Evolutionary conservation across 2,329 filamentous ascomycete genomes (phyloP).

Genomic region (Tolypocladium guangdongense): DNA sequence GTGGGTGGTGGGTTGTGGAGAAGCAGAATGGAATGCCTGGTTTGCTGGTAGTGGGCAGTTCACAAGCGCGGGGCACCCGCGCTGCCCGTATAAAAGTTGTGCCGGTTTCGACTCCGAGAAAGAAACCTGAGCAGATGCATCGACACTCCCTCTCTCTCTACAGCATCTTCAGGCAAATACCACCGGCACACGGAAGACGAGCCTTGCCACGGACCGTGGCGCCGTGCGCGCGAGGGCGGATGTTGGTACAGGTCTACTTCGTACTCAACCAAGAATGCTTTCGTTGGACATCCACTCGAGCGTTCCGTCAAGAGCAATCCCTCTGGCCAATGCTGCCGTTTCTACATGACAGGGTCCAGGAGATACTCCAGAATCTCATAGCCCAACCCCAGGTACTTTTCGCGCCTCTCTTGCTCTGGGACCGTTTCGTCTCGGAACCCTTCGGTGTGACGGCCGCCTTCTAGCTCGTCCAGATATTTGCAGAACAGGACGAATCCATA

Average conservation of each 20-base stretch:
- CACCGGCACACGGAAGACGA: background rate
- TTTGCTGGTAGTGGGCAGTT: background rate
- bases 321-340: background rate
- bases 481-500: constrained; percentile 29
- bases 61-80: background rate
- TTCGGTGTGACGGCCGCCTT: constrained; percentile 30
- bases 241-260: no score
- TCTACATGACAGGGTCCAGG: constrained; percentile 36
- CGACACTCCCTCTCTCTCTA: background rate
- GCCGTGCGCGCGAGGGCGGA: background rate
- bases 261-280: background rate
- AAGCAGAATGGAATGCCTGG: background rate
- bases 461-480: constrained; percentile 37
- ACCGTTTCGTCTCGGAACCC: constrained; percentile 13
- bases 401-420: constrained; percentile 11
- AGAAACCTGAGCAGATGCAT: background rate
- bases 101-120: background rate
- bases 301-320: background rate
- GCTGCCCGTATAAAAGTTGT: background rate
- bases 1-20: constrained; percentile 2
- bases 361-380: constrained; percentile 46
- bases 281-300: background rate
- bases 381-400: constrained; percentile 33
- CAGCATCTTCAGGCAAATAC: background rate
- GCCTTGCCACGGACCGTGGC: no score